A percentile compares a stretch with the other conserved stretches of the same genome.
Conservation (phyloP, 306 rosid species). For the Gleditsia sinensis region DNA sequence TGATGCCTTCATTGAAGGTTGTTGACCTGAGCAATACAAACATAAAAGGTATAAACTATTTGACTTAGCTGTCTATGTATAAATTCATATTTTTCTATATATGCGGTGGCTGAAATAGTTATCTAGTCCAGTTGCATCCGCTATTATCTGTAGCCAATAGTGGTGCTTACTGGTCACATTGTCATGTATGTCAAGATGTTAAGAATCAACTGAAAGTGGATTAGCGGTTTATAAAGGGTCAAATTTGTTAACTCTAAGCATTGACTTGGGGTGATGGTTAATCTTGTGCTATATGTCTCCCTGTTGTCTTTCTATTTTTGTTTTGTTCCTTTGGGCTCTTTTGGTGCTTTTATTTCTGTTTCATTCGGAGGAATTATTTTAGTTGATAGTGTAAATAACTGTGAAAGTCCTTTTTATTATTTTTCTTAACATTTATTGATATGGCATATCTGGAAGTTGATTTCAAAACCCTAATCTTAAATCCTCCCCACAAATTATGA, state of each 20-base stretch:
- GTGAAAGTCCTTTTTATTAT: neutral
- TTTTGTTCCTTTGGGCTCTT: neutral
- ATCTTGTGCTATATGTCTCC: neutral
- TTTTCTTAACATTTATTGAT: neutral
- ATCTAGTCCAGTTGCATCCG: constrained; percentile 14
- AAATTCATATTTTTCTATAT: neutral
- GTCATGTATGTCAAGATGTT: neutral
- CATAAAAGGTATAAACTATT: constrained; percentile 65
- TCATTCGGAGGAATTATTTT: neutral
- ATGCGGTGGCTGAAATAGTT: constrained; percentile 15
- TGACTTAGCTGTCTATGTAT: constrained; percentile 16
- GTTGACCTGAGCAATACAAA: constrained; percentile 76
- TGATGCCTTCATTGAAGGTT: constrained; percentile 77
- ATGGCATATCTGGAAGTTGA: neutral
- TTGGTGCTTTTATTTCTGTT: neutral
- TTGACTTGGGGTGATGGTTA: neutral
- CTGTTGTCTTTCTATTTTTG: neutral
- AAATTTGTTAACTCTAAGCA: neutral
- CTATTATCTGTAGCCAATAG: constrained; percentile 13
- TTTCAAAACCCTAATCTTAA: neutral
- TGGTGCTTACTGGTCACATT: constrained; percentile 19
- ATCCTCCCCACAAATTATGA: neutral
- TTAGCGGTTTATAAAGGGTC: neutral
- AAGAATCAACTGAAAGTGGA: neutral
- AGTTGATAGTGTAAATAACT: neutral